Evolutionary conservation across 768 basidiomycete species (phyloP).

Genomic region (Neoboletus subvelutipes): DNA sequence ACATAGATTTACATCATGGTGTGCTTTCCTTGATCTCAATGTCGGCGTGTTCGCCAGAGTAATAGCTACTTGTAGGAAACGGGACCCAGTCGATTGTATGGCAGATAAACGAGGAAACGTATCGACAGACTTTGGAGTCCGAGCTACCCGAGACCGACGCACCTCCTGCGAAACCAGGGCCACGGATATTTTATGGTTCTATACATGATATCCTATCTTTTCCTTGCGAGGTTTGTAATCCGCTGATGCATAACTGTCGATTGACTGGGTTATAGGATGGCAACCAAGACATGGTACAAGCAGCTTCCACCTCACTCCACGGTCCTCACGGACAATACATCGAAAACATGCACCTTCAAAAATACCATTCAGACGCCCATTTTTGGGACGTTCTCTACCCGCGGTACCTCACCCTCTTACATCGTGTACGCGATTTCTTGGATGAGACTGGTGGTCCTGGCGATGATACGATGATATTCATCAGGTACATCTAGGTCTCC

Average conservation of each 20-base stretch:
- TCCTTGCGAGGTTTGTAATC: conserved; percentile 73
- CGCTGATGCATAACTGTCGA: not conserved
- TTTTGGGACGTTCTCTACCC: conserved; percentile 54
- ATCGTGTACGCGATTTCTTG: conserved; percentile 70
- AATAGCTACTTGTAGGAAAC: conserved; percentile 55
- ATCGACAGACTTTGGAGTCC: conserved; percentile 61
- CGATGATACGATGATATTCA: conserved; percentile 76
- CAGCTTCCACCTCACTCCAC: too few relatives aligned
- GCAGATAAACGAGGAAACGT: conserved; percentile 88
- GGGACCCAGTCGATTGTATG: conserved; percentile 92
- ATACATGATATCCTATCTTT: conserved; percentile 90
- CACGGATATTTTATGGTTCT: conserved; percentile 83
- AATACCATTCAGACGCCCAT: not conserved
- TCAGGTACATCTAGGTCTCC: conserved; percentile 59
- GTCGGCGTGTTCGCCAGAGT: not conserved
- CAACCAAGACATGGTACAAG: conserved; percentile 57
- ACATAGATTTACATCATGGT: conserved; percentile 58
- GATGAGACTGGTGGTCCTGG: conserved; percentile 62
- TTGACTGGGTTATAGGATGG: conserved; percentile 59
- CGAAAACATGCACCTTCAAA: conserved; percentile 30
- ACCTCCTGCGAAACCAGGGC: conserved; percentile 38
- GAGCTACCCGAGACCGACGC: conserved; percentile 34
- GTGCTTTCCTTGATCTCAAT: not conserved
- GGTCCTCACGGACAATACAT: conserved; percentile 2
- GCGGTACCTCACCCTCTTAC: conserved; percentile 43